Conservation (phyloP, 768 basidiomycete species). For the Mycena capillaripes region DNA sequence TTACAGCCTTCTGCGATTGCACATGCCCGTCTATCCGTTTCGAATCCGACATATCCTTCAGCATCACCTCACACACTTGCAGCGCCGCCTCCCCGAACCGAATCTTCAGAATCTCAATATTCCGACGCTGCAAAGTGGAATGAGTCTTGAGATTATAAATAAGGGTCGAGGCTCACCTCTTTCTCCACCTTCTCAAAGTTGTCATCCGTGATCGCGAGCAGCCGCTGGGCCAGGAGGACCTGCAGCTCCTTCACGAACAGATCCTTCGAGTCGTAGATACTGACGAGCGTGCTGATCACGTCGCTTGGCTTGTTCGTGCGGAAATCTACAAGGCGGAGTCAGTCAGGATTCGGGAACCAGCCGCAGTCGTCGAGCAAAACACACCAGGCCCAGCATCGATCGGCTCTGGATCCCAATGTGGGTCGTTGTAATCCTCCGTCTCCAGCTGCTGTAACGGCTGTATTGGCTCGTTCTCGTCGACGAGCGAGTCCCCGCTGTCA, state of each 20-base stretch:
- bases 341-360: too few relatives aligned
- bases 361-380: conserved; percentile 39
- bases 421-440: conserved; percentile 90
- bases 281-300: conserved; percentile 95
- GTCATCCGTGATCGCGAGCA: conserved; percentile 86
- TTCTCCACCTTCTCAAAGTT: conserved; percentile 84
- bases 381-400: conserved; percentile 95
- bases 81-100: conserved; percentile 95
- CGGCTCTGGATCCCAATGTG: conserved; percentile 96
- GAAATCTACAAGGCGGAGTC: conserved; percentile 74
- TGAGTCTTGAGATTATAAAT: conserved; percentile 10
- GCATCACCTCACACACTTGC: conserved; percentile 98
- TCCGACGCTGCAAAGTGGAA: conserved; percentile 73
- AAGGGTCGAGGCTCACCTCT: conserved; percentile 56
- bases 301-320: conserved; percentile 92
- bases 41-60: conserved; percentile 97
- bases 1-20: conserved; percentile 77
- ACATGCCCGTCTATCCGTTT: conserved; percentile 91
- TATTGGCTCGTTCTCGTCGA: conserved; percentile 88
- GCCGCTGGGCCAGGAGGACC: conserved; percentile 87
- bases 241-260: conserved; percentile 97
- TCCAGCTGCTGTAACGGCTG: conserved; percentile 81
- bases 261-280: conserved; percentile 97
- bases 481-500: conserved; percentile 82
- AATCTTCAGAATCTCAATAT: conserved; percentile 94